A percentile compares a stretch with the other conserved stretches of the same genome.
Evolutionary conservation across 73 alveolate genomes (phyloP).

Genomic region (Paramecium primaurelia): DNA sequence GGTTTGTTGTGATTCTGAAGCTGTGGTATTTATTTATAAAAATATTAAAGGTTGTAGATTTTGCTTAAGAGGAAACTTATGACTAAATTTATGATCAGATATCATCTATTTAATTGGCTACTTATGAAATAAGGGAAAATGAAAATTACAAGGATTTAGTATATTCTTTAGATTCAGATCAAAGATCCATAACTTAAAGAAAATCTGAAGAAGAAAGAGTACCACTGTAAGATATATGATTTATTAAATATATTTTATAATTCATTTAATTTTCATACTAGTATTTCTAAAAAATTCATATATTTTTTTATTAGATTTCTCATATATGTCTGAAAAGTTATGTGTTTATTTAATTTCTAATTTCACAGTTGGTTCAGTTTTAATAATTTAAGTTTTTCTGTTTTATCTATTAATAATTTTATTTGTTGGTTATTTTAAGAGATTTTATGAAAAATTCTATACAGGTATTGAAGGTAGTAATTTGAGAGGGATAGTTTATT

Average conservation of each 20-base stretch:
- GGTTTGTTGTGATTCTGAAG: neutral
- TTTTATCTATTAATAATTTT: neutral
- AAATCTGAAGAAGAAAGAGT: neutral
- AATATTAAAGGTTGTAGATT: neutral
- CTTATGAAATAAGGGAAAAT: slow-evolving; percentile 26
- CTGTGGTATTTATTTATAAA: neutral
- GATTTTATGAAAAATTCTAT: neutral
- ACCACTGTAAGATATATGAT: neutral
- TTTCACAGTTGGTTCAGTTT: neutral
- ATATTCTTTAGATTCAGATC: neutral
- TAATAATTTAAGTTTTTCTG: neutral
- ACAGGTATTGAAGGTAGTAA: neutral
- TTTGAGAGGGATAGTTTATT: neutral
- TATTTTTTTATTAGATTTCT: neutral
- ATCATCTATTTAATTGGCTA: neutral
- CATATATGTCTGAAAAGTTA: neutral
- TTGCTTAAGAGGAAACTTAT: neutral
- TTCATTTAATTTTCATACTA: neutral
- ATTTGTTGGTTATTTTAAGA: neutral
- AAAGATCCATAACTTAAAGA: neutral
- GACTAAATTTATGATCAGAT: neutral
- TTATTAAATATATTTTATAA: neutral
- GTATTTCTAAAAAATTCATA: neutral
- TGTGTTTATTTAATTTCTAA: neutral
- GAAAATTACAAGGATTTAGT: neutral